Evolutionary conservation across 1,139 yeast species (phyloP).

Genomic region (Saccharomyces hybrid): DNA sequence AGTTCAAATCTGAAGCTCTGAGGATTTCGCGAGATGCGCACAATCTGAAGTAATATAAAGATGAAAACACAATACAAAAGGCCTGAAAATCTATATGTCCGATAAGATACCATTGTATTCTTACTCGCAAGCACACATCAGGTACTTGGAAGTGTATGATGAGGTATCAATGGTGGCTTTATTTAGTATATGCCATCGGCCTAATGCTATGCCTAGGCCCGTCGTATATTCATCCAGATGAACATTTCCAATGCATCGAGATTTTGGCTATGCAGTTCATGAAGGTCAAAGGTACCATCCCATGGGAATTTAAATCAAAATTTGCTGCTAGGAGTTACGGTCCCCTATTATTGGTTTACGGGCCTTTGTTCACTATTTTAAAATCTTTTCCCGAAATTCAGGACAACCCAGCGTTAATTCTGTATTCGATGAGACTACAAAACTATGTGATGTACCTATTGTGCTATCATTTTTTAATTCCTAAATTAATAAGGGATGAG

Average conservation of each 20-base stretch:
- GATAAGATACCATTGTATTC: neutral
- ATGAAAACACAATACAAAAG: neutral
- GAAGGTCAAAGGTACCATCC: slow-evolving; percentile 46
- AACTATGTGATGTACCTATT: slow-evolving; percentile 42
- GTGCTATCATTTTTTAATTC: slow-evolving; percentile 20
- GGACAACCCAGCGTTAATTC: slow-evolving; percentile 38
- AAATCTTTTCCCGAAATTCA: slow-evolving; percentile 11
- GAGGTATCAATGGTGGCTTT: neutral
- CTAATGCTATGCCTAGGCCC: slow-evolving; percentile 56
- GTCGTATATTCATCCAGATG: slow-evolving; percentile 96
- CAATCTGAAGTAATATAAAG: neutral
- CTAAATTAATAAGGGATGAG: neutral
- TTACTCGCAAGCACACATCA: neutral
- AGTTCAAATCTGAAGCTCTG: neutral
- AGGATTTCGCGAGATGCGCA: neutral
- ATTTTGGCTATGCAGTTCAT: slow-evolving; percentile 43
- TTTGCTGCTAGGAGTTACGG: slow-evolving; percentile 67
- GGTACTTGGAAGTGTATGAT: neutral
- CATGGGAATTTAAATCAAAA: slow-evolving; percentile 74
- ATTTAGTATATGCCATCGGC: slow-evolving; percentile 34
- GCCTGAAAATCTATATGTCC: neutral
- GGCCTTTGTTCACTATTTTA: slow-evolving; percentile 43
- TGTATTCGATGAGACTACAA: slow-evolving; percentile 52
- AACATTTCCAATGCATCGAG: slow-evolving; percentile 85
- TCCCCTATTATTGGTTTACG: slow-evolving; percentile 61